Conservation (phyloP, 2,329 filamentous ascomycete genomes). For the Ceratocystiopsis minuta region DNA sequence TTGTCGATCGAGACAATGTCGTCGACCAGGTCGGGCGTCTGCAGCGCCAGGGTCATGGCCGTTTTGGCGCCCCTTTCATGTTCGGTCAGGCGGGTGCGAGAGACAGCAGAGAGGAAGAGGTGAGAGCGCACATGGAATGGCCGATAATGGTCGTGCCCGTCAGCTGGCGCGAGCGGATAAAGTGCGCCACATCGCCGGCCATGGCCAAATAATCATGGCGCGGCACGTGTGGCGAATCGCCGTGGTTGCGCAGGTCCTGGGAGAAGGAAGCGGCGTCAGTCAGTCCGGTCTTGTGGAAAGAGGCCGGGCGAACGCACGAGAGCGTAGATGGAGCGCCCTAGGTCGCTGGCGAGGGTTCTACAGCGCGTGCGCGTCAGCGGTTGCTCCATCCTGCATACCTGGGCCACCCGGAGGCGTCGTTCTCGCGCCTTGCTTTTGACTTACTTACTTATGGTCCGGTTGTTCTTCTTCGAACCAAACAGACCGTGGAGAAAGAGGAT, state of each 20-base stretch:
- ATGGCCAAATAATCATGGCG: slow-evolving; percentile 68
- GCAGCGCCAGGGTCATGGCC: slow-evolving; percentile 71
- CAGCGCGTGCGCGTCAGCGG: neutral
- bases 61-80: slow-evolving; percentile 63
- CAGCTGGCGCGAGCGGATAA: slow-evolving; percentile 57
- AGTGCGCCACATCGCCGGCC: slow-evolving; percentile 65
- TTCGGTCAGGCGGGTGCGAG: neutral
- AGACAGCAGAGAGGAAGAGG: neutral
- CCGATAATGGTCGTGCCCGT: slow-evolving; percentile 62
- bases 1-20: slow-evolving; percentile 80
- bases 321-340: slow-evolving; percentile 66
- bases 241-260: slow-evolving; percentile 87
- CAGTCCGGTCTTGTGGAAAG: neutral
- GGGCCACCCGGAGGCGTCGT: too few species aligned
- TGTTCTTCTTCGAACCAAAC: slow-evolving; percentile 92
- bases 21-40: slow-evolving; percentile 45
- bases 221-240: slow-evolving; percentile 62
- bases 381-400: too few species aligned
- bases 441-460: slow-evolving; percentile 85
- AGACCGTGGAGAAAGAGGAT: slow-evolving; percentile 84
- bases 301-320: slow-evolving; percentile 35
- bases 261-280: neutral
- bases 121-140: slow-evolving; percentile 60
- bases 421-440: too few species aligned
- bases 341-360: slow-evolving; percentile 63